phyloP scores from a whole-genome alignment of 441 rosid species.

The Lepidium campestre region DNA sequence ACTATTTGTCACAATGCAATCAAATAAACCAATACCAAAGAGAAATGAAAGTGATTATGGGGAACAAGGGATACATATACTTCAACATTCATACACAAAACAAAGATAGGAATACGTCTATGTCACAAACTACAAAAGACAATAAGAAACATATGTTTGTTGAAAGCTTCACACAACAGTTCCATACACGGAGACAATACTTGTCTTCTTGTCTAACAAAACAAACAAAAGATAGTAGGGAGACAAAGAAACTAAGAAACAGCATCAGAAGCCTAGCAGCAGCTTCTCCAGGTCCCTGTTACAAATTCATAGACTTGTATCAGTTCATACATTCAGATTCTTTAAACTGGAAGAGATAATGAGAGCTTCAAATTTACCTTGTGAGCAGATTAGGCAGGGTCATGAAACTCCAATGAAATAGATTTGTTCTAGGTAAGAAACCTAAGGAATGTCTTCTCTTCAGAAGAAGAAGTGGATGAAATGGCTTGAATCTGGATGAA shows the following conservation, averaged over 20 bases:
- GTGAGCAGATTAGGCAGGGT: slow-evolving; percentile 14
- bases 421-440: neutral
- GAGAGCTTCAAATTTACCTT: slow-evolving; percentile 14
- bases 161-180: slow-evolving; percentile 7
- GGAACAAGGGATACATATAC: slow-evolving; percentile 15
- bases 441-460: slow-evolving; percentile 10
- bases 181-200: neutral
- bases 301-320: slow-evolving; percentile 10
- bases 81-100: slow-evolving; percentile 11
- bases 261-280: slow-evolving; percentile 14
- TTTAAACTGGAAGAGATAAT: neutral
- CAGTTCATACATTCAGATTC: neutral
- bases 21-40: too few relatives aligned
- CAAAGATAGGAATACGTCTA: slow-evolving; percentile 5
- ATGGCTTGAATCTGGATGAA: slow-evolving; percentile 4
- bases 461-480: neutral
- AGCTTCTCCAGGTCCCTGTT: slow-evolving; percentile 20
- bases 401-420: slow-evolving; percentile 6
- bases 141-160: neutral
- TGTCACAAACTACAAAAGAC: slow-evolving; percentile 12
- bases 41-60: neutral
- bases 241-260: slow-evolving; percentile 10
- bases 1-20: neutral
- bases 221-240: slow-evolving; percentile 4
- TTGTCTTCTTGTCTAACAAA: neutral